Base-by-base conservation (phyloP, 495 filamentous ascomycete species). In the Hypoxylon perforatum region DNA sequence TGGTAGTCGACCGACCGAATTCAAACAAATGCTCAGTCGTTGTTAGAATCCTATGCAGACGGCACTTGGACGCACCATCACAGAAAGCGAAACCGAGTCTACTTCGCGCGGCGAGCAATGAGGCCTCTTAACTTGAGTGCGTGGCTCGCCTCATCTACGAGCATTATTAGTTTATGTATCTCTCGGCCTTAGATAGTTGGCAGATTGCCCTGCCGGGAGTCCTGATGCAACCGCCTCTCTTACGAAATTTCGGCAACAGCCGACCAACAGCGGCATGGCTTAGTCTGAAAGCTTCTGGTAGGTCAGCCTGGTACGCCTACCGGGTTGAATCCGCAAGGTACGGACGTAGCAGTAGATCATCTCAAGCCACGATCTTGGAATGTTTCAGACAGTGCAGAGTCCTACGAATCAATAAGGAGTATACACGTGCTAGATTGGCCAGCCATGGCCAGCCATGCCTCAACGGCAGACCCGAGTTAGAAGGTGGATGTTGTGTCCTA, bases 271-370 rank as follows among this genome's bases (percentile, higher is more conserved):
- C 45, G 54, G 44, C 59, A 65, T 25, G 70, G 54, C 63, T 63
- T 47, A 44, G 28, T 54, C 57, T 54, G 45, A 54, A 53, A 51
- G 38, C 3, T 58, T 41, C 38, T 62, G 44, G 64, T 62, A 72
- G 63, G 59, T 59, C 35, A 56, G 53, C 18, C 44, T 36, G n/a
- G 30, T 22, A 66, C 12, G 44, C 62, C 42, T 71, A 46, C 61
- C 58, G 64, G 64, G 60, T 52, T 61, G 42, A 57, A 65, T 61
- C 57, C 67, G 70, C 72, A 67, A 70, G 69, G 59, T 74, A 74
- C 72, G 72, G 61, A 69, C 72, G 70, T 75, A 75, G 57, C 47
- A 62, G 57, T 35, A 60, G 61, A 69, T 66, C 61, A 70, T 61
- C 64, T 65, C 42, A 69, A 75, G 70, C 66, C 69, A 72, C 61